These are phyloP conservation scores for Raddia distichophylla DNA, from an alignment of 176 grass and related monocot genomes.

Conservation along the genomic window DNA sequence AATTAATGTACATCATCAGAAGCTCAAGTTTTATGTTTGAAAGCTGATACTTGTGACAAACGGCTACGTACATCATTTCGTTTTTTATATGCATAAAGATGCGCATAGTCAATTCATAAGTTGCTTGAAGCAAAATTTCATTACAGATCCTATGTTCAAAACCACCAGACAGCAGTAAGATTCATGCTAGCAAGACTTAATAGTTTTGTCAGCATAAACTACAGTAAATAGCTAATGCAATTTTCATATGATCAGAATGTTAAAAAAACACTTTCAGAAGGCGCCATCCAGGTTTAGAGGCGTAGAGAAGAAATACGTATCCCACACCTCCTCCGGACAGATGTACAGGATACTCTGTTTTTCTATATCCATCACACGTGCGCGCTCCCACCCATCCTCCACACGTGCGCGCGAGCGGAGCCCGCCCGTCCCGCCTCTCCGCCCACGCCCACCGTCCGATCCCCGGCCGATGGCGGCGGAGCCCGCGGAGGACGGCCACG, in stretches of 20 bases:
- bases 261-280: neutral
- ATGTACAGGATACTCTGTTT: conserved; percentile 1
- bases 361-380: conserved; percentile 42
- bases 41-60: neutral
- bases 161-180: neutral
- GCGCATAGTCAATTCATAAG: neutral
- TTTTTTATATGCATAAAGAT: neutral
- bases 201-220: neutral
- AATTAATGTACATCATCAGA: neutral
- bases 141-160: neutral
- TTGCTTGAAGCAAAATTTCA: neutral
- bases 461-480: conserved; percentile 51
- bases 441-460: conserved; percentile 51
- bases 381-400: conserved; percentile 26
- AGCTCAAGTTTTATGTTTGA: neutral
- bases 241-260: neutral
- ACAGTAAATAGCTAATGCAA: neutral
- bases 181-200: neutral
- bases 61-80: neutral
- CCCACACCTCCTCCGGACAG: neutral
- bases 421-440: neutral
- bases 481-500: conserved; percentile 42
- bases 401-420: conserved; percentile 48
- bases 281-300: neutral
- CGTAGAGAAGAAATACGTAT: neutral